Evolutionary conservation across 768 basidiomycete genomes (phyloP).

Genomic region (Collybiopsis confluens): DNA sequence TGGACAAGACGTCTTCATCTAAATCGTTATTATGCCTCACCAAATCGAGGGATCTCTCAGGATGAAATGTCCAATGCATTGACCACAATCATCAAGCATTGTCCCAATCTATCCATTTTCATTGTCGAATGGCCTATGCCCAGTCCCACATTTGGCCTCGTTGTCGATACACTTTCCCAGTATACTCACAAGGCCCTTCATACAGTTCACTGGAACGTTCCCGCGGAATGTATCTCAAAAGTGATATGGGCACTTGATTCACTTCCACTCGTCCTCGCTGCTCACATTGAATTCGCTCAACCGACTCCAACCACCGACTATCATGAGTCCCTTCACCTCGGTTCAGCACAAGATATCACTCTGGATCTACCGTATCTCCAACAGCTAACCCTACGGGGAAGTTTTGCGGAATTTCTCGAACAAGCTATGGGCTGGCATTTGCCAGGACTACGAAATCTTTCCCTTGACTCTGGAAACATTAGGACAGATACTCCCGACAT

Average conservation of each 20-base stretch:
- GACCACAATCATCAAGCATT: slow-evolving; percentile 54
- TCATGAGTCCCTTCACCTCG: slow-evolving; percentile 47
- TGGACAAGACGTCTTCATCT: slow-evolving; percentile 74
- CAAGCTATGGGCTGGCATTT: slow-evolving; percentile 65
- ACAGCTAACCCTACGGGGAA: slow-evolving; percentile 60
- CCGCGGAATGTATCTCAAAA: slow-evolving; percentile 51
- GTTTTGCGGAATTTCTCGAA: slow-evolving; percentile 63
- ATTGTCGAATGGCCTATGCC: slow-evolving; percentile 64
- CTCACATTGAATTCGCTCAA: slow-evolving; percentile 50
- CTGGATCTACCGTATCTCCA: slow-evolving; percentile 52
- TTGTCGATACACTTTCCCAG: slow-evolving; percentile 60
- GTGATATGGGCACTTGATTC: slow-evolving; percentile 70
- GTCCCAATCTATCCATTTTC: slow-evolving; percentile 73
- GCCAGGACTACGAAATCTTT: slow-evolving; percentile 53
- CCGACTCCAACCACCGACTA: slow-evolving; percentile 25
- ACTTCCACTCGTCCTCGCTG: slow-evolving; percentile 51
- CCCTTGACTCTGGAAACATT: slow-evolving; percentile 47
- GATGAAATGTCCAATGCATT: slow-evolving; percentile 52
- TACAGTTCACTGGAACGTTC: slow-evolving; percentile 59
- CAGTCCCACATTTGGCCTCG: slow-evolving; percentile 46
- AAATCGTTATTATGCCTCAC: slow-evolving; percentile 39
- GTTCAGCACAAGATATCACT: slow-evolving; percentile 54
- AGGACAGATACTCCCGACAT: slow-evolving; percentile 44
- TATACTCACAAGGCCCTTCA: slow-evolving; percentile 48
- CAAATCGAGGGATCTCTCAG: slow-evolving; percentile 35